These are phyloP conservation scores for Penicillium decumbens DNA, from an alignment of 2,329 filamentous ascomycete species.

Conservation along the genomic window DNA sequence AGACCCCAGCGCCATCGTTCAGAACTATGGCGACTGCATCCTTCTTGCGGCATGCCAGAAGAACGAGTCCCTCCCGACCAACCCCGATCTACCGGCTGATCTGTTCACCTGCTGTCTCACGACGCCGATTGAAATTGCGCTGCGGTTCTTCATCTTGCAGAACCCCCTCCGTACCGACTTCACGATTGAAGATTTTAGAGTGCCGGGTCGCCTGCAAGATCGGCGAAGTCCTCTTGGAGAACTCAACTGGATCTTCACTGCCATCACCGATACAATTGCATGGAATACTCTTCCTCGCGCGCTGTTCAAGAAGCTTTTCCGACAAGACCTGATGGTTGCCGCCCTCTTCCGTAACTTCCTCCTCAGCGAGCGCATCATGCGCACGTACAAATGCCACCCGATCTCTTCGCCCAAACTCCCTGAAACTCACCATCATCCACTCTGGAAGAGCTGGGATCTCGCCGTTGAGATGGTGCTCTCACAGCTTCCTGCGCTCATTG, in stretches of 20 bases:
- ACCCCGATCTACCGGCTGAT: constrained; percentile 87
- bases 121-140: constrained; percentile 93
- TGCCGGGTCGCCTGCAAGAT: constrained; percentile 88
- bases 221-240: constrained; percentile 89
- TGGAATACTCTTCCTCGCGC: constrained; percentile 92
- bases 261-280: constrained; percentile 96
- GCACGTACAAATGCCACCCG: constrained; percentile 90
- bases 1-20: constrained; percentile 63
- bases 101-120: constrained; percentile 94
- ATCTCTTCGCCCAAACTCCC: constrained; percentile 89
- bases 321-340: constrained; percentile 98
- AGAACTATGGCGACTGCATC: constrained; percentile 76
- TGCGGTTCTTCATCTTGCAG: constrained; percentile 93
- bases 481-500: constrained; percentile 77
- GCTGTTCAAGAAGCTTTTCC: constrained; percentile 92
- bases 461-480: constrained; percentile 92
- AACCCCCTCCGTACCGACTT: constrained; percentile 69
- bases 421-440: constrained; percentile 85
- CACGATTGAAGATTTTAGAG: constrained; percentile 75
- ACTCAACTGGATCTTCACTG: constrained; percentile 98
- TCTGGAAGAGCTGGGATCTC: constrained; percentile 97
- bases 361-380: constrained; percentile 91
- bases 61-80: constrained; percentile 90
- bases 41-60: constrained; percentile 87
- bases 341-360: constrained; percentile 95